Percentiles rank a stretch among this genome's conserved stretches.
Evolutionary conservation across 495 filamentous ascomycete species (phyloP).

Genomic region (Aspergillus biplanus): DNA sequence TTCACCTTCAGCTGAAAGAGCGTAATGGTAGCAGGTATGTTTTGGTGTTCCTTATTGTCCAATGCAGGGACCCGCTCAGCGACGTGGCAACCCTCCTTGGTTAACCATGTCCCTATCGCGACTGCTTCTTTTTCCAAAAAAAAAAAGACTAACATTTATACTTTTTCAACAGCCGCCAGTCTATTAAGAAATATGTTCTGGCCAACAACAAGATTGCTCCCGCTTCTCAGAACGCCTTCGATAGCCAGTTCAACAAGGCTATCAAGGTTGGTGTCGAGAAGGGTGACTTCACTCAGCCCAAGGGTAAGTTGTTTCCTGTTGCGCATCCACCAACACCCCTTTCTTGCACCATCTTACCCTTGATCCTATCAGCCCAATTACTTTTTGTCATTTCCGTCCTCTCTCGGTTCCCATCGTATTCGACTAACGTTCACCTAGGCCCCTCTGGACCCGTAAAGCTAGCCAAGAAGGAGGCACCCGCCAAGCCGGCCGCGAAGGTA

Average conservation of each 20-base stretch:
- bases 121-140: too few species aligned
- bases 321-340: neutral
- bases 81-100: conserved; percentile 26
- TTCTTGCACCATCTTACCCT: neutral
- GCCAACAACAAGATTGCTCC: conserved; percentile 87
- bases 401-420: conserved; percentile 18
- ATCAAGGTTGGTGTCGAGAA: conserved; percentile 87
- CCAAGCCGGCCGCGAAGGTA: conserved; percentile 58
- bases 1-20: conserved; percentile 61
- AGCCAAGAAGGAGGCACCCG: conserved; percentile 73
- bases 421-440: conserved; percentile 61
- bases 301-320: conserved; percentile 67
- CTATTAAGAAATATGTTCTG: conserved; percentile 97
- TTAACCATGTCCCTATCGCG: conserved; percentile 17
- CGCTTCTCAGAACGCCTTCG: conserved; percentile 74
- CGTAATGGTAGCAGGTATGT: conserved; percentile 66
- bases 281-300: conserved; percentile 88
- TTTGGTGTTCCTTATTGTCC: conserved; percentile 23
- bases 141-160: conserved; percentile 16
- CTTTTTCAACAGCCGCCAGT: conserved; percentile 71
- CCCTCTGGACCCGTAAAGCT: conserved; percentile 96
- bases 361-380: conserved; percentile 5
- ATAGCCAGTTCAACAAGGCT: conserved; percentile 90
- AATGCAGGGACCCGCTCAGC: conserved; percentile 20
- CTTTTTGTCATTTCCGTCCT: neutral